Evolutionary conservation across 768 basidiomycete genomes (phyloP).

Genomic region (Collybiopsis confluens): DNA sequence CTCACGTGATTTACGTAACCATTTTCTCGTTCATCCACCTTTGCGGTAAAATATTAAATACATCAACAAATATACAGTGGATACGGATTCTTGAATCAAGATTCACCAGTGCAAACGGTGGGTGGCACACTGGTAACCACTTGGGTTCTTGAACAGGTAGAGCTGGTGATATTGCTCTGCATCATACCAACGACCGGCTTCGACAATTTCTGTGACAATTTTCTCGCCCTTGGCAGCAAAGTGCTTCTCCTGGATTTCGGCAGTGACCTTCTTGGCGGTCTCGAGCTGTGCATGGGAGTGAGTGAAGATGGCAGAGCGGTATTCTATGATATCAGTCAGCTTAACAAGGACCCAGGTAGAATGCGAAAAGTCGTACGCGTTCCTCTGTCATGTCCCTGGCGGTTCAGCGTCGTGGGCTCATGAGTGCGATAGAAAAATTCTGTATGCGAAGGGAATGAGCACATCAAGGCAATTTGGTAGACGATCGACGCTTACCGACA

Average conservation of each 20-base stretch:
- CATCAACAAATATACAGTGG: background rate
- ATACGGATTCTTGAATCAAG: background rate
- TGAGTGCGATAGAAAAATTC: conserved; percentile 96
- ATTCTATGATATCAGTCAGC: conserved; percentile 47
- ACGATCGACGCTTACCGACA: conserved; percentile 54
- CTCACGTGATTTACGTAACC: too few species aligned
- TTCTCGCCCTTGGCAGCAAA: conserved; percentile 67
- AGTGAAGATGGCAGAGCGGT: conserved; percentile 90
- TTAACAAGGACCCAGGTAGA: background rate
- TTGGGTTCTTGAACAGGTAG: conserved; percentile 79
- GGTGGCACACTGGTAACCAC: conserved; percentile 89
- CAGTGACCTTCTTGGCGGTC: conserved; percentile 73
- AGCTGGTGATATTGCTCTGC: conserved; percentile 84
- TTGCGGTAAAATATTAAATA: too few species aligned
- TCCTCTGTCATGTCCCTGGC: conserved; percentile 75
- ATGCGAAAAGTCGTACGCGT: conserved; percentile 51
- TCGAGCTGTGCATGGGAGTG: conserved; percentile 65
- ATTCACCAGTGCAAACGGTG: conserved; percentile 81
- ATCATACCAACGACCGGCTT: conserved; percentile 74
- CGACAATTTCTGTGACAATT: conserved; percentile 75
- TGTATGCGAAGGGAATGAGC: conserved; percentile 18
- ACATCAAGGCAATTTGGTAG: background rate
- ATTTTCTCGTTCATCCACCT: too few species aligned
- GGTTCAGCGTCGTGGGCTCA: conserved; percentile 81
- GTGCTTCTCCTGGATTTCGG: conserved; percentile 80